phyloP scores from a whole-genome alignment of 305 asterid species.

The Fraxinus xanthoxyloides region DNA sequence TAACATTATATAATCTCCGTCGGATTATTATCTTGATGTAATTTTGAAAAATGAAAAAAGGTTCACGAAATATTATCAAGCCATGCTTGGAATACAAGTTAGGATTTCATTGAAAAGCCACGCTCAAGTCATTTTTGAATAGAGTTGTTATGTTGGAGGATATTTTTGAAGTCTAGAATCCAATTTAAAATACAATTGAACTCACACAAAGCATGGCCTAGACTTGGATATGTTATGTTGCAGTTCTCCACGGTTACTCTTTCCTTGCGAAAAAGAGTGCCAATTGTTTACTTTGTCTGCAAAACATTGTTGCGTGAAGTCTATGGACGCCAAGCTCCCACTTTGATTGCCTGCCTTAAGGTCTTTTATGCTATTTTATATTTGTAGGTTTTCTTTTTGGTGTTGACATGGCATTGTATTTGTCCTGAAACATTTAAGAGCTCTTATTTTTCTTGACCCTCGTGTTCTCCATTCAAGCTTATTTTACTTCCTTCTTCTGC shows the following conservation, averaged over 20 bases:
- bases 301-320: conserved; percentile 3
- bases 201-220: neutral
- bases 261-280: neutral
- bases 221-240: neutral
- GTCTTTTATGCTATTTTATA: conserved; percentile 4
- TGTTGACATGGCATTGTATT: neutral
- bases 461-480: conserved; percentile 16
- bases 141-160: neutral
- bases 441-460: neutral
- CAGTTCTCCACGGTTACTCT: neutral
- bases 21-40: neutral
- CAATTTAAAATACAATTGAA: neutral
- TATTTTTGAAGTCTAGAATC: neutral
- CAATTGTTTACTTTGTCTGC: neutral
- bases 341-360: conserved; percentile 1
- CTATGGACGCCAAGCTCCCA: neutral
- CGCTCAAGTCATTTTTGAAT: neutral
- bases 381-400: neutral
- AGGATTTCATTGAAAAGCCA: neutral
- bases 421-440: neutral
- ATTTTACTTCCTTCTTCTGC: conserved; percentile 22
- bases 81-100: neutral
- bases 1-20: neutral
- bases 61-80: neutral
- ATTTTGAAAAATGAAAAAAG: neutral